Base-by-base conservation (phyloP, 441 rosid genomes). In the Erysimum cheiri region DNA sequence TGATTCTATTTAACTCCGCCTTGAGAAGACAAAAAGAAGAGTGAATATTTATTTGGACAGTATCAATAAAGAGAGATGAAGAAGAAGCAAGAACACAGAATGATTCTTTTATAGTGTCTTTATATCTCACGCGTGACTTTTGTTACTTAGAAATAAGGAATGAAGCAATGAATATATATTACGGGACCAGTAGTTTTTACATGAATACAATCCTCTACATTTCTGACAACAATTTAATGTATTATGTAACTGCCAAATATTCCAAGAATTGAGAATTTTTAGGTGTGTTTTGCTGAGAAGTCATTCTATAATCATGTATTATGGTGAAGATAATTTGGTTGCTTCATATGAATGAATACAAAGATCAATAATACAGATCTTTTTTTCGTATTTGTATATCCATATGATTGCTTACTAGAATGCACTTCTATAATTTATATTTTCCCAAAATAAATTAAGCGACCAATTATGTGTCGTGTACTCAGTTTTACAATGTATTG, bases 51-150 rank as follows among this genome's bases (percentile, higher is more conserved):
- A 47, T 40, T 28, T 50, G 35, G 48, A 72, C 49, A 73, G 70
- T 63, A 60, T 46, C 66, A 80, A 82, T 71, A 57, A 82, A 79
- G 60, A 77, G 76, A 59, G 55, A 55, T 7, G 64, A 81, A 29
- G 61, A 67, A 71, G 75, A 77, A 62, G 79, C 85, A 66, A 65
- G 71, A 65, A 65, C 60, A 47, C 43, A 64, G 31, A 50, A 19
- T 22, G 24, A 22, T 69, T 37, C 17, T 66, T 73, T 73, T 65
- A 65, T 50, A 71, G 62, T 49, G 59, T 58, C 24, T 57, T 29
- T 48, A 28, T 61, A 22, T 64, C 26, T 59, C 60, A 67, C 69
- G 72, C 77, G 65, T 67, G 40, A 67, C 69, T 48, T 61, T 73
- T 68, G 15, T 53, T 60, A 43, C 48, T 17, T 33, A 5, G n/a